phyloP scores from a whole-genome alignment of 179 eudicot genomes.

The Patellifolia procumbens region DNA sequence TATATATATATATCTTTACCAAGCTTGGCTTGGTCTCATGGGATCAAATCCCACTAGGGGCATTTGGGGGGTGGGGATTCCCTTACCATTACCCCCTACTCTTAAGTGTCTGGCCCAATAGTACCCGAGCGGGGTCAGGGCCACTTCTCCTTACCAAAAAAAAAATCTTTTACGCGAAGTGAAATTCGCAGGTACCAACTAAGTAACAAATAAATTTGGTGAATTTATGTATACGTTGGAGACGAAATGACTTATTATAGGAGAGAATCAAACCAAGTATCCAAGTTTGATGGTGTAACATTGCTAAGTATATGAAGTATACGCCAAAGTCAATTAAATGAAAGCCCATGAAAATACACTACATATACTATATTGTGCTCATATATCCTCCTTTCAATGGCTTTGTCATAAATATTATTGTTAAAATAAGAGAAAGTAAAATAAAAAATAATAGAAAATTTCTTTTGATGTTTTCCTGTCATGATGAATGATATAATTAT shows the following conservation, averaged over 20 bases:
- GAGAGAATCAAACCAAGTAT: slow-evolving; percentile 21
- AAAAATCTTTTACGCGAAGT: background rate
- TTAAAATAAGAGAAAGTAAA: background rate
- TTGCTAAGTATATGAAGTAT: background rate
- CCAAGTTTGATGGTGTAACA: slow-evolving; percentile 19
- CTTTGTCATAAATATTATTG: slow-evolving; percentile 5
- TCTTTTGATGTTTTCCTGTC: background rate
- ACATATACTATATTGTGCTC: background rate
- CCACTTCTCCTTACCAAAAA: too few species aligned
- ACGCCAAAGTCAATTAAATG: slow-evolving; percentile 9
- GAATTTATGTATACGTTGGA: background rate
- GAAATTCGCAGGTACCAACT: slow-evolving; percentile 8
- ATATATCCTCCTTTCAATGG: background rate
- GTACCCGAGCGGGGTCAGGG: too few species aligned
- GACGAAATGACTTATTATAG: background rate
- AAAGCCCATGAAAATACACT: background rate
- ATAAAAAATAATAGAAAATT: background rate
- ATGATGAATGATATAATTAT: slow-evolving; percentile 9
- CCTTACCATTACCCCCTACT: too few species aligned
- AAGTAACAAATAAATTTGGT: slow-evolving; percentile 11
- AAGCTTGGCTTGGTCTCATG: too few species aligned
- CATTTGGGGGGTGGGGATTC: too few species aligned
- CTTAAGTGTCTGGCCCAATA: too few species aligned
- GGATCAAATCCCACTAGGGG: too few species aligned
- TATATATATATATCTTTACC: too few species aligned